Base-by-base conservation (phyloP, 2,329 filamentous ascomycete species). In the Magnaporthiopsis rhizophila region DNA sequence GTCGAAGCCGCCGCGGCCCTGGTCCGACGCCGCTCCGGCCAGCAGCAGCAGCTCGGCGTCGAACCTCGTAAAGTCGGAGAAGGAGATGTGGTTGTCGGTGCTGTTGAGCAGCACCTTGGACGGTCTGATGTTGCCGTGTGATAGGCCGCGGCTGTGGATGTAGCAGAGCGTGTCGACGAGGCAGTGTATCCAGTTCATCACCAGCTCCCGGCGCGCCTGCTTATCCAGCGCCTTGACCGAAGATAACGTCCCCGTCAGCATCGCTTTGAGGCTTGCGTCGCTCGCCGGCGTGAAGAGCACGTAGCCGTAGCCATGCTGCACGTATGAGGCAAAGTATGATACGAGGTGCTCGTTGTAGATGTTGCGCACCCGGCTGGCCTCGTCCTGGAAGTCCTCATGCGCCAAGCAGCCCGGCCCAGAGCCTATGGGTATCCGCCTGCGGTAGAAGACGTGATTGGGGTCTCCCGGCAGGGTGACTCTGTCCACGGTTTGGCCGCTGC, bases 141-240 rank as follows among this genome's bases (percentile, higher is more conserved):
- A 83, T 30, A 85, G 81, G 1, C 86, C 85, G 61, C 81, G 82
- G 67, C 81, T 81, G 71, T 92, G 89, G 2, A 92, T 76, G 67
- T 83, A 89, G 63, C 86, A 84, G 21, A 92, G 71, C 1, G 88
- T 86, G 72, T 91, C 87, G 57, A 83, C 80, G 4, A 92, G 80
- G 72, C 89, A 92, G 70, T 89, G 86, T 70, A 92, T 84, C 89
- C 89, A 92, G 72, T 90, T 87, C 71, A 91, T 79, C 6, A 91
- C 73, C 21, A 89, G 76, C 59, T 79, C 77, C 45, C 86, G 81
- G 32, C 88, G 80, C 36, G 50, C 59, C 5, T 26, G 11, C 26
- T 61, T 34, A 34, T 61, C 59, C 28, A 9, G 34, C 28, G 24
- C 59, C 18, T 28, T 34, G 34, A 28, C 13, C 59, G 30, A 61